These are phyloP conservation scores for Boechera divaricarpa DNA, from an alignment of 345 rosid genomes.

Conservation along the genomic window DNA sequence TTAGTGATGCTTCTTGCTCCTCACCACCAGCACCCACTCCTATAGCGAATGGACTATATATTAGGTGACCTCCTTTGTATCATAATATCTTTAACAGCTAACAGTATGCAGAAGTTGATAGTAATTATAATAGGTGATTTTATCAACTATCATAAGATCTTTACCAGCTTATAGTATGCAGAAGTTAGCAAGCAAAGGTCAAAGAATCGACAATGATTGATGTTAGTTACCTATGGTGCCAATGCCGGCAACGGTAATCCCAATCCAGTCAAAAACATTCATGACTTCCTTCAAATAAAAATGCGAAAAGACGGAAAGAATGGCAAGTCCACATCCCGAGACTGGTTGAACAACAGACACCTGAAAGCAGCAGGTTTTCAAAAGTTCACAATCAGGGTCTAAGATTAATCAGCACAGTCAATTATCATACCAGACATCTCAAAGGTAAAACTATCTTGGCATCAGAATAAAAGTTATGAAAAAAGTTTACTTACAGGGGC, in stretches of 20 bases:
- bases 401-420: conserved; percentile 1
- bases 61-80: conserved; percentile 3
- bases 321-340: conserved; percentile 96
- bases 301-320: conserved; percentile 90
- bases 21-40: conserved; percentile 99
- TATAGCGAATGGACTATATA: conserved; percentile 37
- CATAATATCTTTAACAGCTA: not conserved
- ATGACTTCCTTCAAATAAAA: conserved; percentile 93
- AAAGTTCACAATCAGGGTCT: not conserved
- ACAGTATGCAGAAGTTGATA: not conserved
- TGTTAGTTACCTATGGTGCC: conserved; percentile 94
- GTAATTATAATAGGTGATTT: not conserved
- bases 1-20: conserved; percentile 73
- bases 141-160: conserved; percentile 4
- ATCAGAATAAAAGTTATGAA: not conserved
- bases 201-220: conserved; percentile 35
- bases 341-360: conserved; percentile 98
- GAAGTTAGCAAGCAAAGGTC: not conserved
- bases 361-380: conserved; percentile 49
- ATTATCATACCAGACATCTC: conserved; percentile 3
- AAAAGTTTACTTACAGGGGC: conserved; percentile 74
- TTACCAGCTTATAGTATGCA: not conserved
- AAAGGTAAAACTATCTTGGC: conserved; percentile 12
- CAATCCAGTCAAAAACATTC: conserved; percentile 95
- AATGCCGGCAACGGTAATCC: conserved; percentile 89